Percentiles rank a stretch among this genome's conserved stretches.
Evolutionary conservation across 192 early-diverging fungal species (phyloP).

Genomic region (Coemansia pectinata): DNA sequence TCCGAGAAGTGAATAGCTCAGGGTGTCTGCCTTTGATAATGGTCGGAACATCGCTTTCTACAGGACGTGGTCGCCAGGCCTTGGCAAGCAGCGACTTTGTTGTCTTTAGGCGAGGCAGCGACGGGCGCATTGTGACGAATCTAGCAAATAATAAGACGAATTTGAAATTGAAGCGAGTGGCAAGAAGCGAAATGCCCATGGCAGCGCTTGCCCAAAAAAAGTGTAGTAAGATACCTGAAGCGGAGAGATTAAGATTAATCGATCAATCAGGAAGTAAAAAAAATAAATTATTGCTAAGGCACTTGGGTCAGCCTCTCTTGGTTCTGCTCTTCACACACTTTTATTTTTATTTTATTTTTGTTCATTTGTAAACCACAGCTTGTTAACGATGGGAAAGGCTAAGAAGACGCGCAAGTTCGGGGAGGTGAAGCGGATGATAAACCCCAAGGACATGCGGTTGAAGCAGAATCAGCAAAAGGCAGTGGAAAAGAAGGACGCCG

Average conservation of each 20-base stretch:
- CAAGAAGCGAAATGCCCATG: not conserved
- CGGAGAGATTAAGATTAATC: not conserved
- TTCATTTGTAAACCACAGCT: not conserved
- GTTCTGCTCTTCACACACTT: not conserved
- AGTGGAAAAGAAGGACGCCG: constrained; percentile 5
- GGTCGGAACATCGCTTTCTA: not conserved
- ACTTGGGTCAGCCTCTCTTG: not conserved
- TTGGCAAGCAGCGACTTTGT: constrained; percentile 34
- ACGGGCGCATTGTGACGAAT: constrained; percentile 26
- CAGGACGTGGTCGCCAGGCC: constrained; percentile 45
- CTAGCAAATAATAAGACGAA: not conserved
- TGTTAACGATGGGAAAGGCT: constrained; percentile 71
- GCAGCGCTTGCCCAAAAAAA: not conserved
- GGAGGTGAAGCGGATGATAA: constrained; percentile 89
- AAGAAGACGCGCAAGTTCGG: constrained; percentile 94
- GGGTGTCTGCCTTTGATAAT: constrained; percentile 46
- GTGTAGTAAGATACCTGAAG: not conserved
- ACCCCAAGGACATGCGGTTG: constrained; percentile 87
- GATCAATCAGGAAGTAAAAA: not conserved
- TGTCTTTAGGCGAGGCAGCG: constrained; percentile 16
- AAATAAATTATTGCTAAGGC: not conserved
- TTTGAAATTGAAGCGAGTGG: not conserved
- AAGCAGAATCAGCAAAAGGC: constrained; percentile 59
- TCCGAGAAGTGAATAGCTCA: constrained; percentile 77
- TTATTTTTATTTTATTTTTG: not conserved